A percentile compares a stretch with the other conserved stretches of the same genome.
phyloP scores from a whole-genome alignment of 441 rosid species.

The Populus hybrid region DNA sequence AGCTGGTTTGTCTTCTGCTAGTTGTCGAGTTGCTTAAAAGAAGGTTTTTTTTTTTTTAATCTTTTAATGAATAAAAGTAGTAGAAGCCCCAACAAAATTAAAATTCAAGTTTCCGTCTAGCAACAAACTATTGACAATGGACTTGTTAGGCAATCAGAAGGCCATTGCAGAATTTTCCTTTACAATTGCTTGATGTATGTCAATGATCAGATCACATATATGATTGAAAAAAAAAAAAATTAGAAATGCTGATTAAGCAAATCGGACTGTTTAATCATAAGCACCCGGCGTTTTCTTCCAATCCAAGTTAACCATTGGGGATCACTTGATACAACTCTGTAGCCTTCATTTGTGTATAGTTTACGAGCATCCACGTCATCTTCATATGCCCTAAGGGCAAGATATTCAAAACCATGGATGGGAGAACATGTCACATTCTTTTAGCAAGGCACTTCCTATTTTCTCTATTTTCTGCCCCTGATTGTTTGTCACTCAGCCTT shows the following conservation, averaged over 20 bases:
- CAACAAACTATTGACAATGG: too few species aligned
- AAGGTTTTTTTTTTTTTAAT: too few species aligned
- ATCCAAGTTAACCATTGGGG: conserved; percentile 75
- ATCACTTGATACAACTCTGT: conserved; percentile 50
- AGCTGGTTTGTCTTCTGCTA: too few species aligned
- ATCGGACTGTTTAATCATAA: conserved; percentile 53
- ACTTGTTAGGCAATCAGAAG: too few species aligned
- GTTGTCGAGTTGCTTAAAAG: too few species aligned
- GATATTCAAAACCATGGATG: conserved; percentile 47
- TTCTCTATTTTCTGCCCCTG: conserved; percentile 58
- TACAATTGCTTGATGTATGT: background rate
- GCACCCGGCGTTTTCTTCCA: conserved; percentile 65
- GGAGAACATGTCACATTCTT: conserved; percentile 66
- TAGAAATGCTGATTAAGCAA: background rate
- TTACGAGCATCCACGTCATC: conserved; percentile 65
- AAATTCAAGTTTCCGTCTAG: too few species aligned
- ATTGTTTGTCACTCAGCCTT: background rate
- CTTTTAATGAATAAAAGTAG: too few species aligned
- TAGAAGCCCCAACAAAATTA: too few species aligned
- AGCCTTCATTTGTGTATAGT: conserved; percentile 65
- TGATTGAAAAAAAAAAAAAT: background rate
- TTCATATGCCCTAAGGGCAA: conserved; percentile 69
- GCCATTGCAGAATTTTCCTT: too few species aligned
- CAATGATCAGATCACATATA: background rate
- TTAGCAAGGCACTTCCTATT: conserved; percentile 51